Percentiles rank a stretch among this genome's conserved stretches.
phyloP scores from a whole-genome alignment of 805 yeast species.

The Teunomyces funiuensis region DNA sequence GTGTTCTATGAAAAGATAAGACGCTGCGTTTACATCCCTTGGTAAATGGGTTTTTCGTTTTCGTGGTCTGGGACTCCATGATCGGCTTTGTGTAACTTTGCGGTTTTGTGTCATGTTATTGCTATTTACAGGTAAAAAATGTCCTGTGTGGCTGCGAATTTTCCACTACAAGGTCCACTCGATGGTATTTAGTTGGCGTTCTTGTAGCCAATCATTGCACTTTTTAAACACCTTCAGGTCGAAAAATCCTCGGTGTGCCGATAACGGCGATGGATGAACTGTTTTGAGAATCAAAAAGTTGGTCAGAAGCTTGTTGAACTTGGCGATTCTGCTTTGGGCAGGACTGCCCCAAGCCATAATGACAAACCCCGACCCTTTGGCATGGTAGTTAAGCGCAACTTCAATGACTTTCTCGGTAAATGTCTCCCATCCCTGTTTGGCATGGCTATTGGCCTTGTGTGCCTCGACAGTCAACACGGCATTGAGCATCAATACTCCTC shows the following conservation, averaged over 20 bases:
- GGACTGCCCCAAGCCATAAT: slow-evolving; percentile 83
- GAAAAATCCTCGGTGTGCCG: slow-evolving; percentile 84
- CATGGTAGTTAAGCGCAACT: slow-evolving; percentile 49
- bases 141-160: slow-evolving; percentile 1
- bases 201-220: slow-evolving; percentile 75
- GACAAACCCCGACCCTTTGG: slow-evolving; percentile 52
- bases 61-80: background rate
- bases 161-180: slow-evolving; percentile 56
- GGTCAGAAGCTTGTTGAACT: slow-evolving; percentile 25
- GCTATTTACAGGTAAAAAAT: no score
- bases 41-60: slow-evolving; percentile 2
- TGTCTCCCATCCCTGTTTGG: slow-evolving; percentile 87
- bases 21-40: background rate
- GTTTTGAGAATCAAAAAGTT: slow-evolving; percentile 56
- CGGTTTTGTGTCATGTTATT: background rate
- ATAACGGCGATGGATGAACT: slow-evolving; percentile 94
- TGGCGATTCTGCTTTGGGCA: slow-evolving; percentile 61
- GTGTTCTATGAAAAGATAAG: background rate
- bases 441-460: slow-evolving; percentile 90
- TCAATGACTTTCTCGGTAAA: slow-evolving; percentile 76
- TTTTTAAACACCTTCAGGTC: slow-evolving; percentile 69
- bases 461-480: slow-evolving; percentile 90
- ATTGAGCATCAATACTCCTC: slow-evolving; percentile 86
- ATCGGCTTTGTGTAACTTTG: slow-evolving; percentile 2
- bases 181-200: slow-evolving; percentile 44